Evolutionary conservation across 768 basidiomycete species (phyloP).

Genomic region (Rhodotorula kratochvilovae): DNA sequence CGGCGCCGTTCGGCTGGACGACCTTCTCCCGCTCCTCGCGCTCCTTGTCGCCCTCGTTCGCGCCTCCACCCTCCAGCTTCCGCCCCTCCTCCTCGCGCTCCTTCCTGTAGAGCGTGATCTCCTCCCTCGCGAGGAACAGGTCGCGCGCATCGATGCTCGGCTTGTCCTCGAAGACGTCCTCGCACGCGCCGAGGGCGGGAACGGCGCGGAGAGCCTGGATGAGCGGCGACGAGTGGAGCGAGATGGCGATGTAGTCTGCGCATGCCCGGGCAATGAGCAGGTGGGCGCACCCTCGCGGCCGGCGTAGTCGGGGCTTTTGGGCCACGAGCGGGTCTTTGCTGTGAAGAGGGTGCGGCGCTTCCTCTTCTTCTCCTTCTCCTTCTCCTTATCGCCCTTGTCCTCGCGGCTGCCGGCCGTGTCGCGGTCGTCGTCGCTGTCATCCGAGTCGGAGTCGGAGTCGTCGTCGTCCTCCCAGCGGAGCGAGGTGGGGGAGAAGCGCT

Average conservation of each 20-base stretch:
- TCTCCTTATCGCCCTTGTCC: not conserved
- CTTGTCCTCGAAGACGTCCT: constrained; percentile 22
- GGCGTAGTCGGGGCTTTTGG: not conserved
- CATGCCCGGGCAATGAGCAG: not conserved
- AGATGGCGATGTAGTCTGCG: constrained; percentile 3
- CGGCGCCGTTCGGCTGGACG: too few species aligned
- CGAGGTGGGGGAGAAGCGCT: not conserved
- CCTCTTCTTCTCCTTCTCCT: not conserved
- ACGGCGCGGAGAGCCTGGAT: not conserved
- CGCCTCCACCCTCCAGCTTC: too few species aligned
- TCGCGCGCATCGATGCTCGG: constrained; percentile 10
- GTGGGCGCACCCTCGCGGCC: constrained; percentile 1
- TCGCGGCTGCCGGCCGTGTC: too few species aligned
- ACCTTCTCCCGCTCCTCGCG: too few species aligned
- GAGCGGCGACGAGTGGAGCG: not conserved
- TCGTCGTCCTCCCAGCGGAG: not conserved
- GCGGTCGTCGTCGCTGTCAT: not conserved
- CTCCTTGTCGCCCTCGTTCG: too few species aligned
- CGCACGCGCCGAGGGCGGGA: not conserved
- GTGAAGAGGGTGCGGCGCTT: constrained; percentile 8
- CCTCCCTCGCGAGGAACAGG: constrained; percentile 50
- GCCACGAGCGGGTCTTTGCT: not conserved
- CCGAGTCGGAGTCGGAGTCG: too few species aligned
- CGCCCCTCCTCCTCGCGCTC: too few species aligned
- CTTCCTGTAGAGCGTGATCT: constrained; percentile 43